A percentile compares a stretch with the other conserved stretches of the same genome.
Evolutionary conservation across 176 grass and related monocot species (phyloP).

Genomic region (Triticum urartu): DNA sequence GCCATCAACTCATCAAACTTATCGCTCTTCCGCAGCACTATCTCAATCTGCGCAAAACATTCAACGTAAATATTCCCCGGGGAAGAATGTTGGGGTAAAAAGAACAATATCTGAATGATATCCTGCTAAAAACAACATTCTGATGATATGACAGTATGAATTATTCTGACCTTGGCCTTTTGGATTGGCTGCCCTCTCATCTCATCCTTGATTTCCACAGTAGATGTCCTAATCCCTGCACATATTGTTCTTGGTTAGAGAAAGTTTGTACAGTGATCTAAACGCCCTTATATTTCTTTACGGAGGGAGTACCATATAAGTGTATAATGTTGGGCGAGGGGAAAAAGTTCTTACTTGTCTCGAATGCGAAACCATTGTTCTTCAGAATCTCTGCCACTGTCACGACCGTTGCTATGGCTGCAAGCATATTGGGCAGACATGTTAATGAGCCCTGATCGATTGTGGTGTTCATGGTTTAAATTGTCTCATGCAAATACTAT

Average conservation of each 20-base stretch:
- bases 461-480: background rate
- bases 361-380: conserved; percentile 69
- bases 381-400: conserved; percentile 74
- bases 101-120: background rate
- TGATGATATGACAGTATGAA: background rate
- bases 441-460: background rate
- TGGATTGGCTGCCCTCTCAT: conserved; percentile 47
- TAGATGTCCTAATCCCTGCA: conserved; percentile 70
- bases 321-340: background rate
- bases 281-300: too few relatives aligned
- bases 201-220: conserved; percentile 62
- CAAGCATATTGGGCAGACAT: conserved; percentile 15
- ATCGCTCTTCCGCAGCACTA: conserved; percentile 55
- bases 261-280: background rate
- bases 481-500: background rate
- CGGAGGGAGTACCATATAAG: background rate
- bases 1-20: conserved; percentile 80
- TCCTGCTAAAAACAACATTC: background rate
- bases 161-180: conserved; percentile 63
- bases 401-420: conserved; percentile 70
- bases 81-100: background rate
- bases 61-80: background rate
- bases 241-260: background rate
- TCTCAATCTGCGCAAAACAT: conserved; percentile 52
- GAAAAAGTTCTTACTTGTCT: conserved; percentile 47